phyloP scores from a whole-genome alignment of 106 monocot species.

The Dioscorea zingiberensis region DNA sequence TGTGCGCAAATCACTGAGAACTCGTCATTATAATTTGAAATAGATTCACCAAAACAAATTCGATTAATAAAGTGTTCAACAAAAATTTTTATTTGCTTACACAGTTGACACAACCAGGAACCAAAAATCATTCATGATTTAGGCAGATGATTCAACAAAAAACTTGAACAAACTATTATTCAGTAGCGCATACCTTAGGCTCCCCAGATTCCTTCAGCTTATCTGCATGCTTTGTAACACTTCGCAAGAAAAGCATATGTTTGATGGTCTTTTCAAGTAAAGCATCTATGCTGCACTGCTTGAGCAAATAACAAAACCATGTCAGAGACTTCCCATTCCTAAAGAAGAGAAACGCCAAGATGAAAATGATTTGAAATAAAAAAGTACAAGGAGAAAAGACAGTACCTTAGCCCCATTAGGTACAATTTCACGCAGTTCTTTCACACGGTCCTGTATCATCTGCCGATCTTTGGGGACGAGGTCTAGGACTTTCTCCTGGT shows the following conservation, averaged over 20 bases:
- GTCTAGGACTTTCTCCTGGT: constrained; percentile 72
- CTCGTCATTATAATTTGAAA: too few species aligned
- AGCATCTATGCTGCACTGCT: constrained; percentile 92
- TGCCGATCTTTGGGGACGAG: constrained; percentile 88
- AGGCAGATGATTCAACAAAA: too few species aligned
- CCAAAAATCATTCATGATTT: too few species aligned
- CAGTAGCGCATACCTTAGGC: constrained; percentile 57
- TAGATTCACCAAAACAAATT: too few species aligned
- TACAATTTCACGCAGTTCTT: constrained; percentile 88
- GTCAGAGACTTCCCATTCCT: neutral
- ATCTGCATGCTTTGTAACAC: constrained; percentile 82
- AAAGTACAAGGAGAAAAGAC: neutral
- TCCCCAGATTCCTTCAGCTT: constrained; percentile 64
- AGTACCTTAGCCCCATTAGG: constrained; percentile 85
- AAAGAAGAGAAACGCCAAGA: neutral
- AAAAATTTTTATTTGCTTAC: too few species aligned
- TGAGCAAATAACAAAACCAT: neutral
- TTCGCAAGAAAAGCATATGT: constrained; percentile 92
- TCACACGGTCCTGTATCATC: constrained; percentile 90
- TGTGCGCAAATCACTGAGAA: too few species aligned
- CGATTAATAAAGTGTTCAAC: too few species aligned
- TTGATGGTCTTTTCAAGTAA: constrained; percentile 85
- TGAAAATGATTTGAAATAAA: constrained; percentile 4
- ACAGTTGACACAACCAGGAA: too few species aligned
- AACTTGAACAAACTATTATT: too few species aligned